Percentiles rank a stretch among this genome's conserved stretches.
phyloP scores from a whole-genome alignment of 352 stramenopile species.

The Pythium monospermum region DNA sequence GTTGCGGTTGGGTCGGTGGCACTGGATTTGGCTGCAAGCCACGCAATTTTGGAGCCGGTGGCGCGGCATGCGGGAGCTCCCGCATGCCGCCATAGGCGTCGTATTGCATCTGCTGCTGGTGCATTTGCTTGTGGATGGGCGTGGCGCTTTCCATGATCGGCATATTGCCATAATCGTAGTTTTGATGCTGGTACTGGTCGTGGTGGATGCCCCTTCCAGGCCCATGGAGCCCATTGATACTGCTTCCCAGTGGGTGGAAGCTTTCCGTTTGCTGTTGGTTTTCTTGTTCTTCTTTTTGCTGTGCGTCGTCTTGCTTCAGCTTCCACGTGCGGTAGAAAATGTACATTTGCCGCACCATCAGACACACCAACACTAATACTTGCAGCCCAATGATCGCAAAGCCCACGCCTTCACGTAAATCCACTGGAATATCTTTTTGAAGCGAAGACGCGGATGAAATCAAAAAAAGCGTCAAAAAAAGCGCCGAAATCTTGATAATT shows the following conservation, averaged over 20 bases:
- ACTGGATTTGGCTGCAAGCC: constrained; percentile 12
- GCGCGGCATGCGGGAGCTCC: constrained; percentile 10
- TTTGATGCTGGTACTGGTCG: constrained; percentile 14
- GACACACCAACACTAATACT: constrained; percentile 70
- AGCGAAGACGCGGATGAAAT: constrained; percentile 66
- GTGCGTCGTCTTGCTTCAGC: constrained; percentile 31
- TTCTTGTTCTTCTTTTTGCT: constrained; percentile 18
- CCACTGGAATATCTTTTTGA: constrained; percentile 59
- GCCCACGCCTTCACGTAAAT: constrained; percentile 67
- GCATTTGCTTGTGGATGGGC: constrained; percentile 13
- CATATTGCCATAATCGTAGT: constrained; percentile 7
- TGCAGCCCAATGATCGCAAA: constrained; percentile 81
- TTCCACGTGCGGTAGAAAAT: constrained; percentile 88
- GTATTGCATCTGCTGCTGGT: background rate
- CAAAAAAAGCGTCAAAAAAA: constrained; percentile 80
- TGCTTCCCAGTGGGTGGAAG: constrained; percentile 19
- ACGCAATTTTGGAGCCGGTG: constrained; percentile 4
- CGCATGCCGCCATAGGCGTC: background rate
- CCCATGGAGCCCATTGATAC: constrained; percentile 6
- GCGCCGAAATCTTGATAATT: constrained; percentile 86
- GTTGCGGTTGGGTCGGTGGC: background rate
- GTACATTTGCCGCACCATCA: constrained; percentile 82
- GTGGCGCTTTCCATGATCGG: constrained; percentile 22
- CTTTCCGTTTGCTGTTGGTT: constrained; percentile 5
- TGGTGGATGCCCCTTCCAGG: background rate